Evolutionary conservation across 305 asterid species (phyloP), one percentile per base, ranked within the genome.

Genomic region (Fraxinus floribunda): DNA sequence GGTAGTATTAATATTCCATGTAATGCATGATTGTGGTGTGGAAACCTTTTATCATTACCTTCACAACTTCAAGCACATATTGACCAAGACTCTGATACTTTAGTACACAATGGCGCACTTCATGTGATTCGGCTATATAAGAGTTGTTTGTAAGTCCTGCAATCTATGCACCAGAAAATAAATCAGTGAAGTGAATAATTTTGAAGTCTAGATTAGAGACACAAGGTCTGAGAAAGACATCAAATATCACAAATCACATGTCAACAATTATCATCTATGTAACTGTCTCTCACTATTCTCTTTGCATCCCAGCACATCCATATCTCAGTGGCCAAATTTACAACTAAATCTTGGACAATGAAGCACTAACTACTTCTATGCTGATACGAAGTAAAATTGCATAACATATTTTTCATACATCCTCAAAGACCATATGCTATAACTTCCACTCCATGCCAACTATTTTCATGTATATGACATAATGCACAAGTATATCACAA

Each of bases 91-190:
- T 81, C 78, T 55, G 91, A 88, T 92, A 87, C 85, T 90, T 92
- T 79, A 88, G 88, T 73, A 94, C 94, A 55, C 99, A 97, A 85
- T 83, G 98, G 76, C 97, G 99, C 86, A 97, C 91, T 79, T 89
- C 93, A 88, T 92, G 99, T 83, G 99, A 90, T 81, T 89, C 99
- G 55, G 79, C 68, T 84, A 80, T 86, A 84, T 88, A 89, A 24
- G 99, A 94, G 88, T 92, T 97, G 89, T 97, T 97, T 81, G 99
- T 93, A 86, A 97, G 97, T 83, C 99, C 99, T 64, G 95, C 91
- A 86, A 97, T 89, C 99, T 97, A 88, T 86, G 73, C 81, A 81
- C 77, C 82, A 81, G 83, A 75, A 82, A 71, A 81, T 77, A 83
- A 77, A 44, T 44, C 13, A 75, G 71, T n/a, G 77, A 80, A 41